Base-by-base conservation (phyloP, 2,329 filamentous ascomycete genomes). In the Botrytis fragariae region DNA sequence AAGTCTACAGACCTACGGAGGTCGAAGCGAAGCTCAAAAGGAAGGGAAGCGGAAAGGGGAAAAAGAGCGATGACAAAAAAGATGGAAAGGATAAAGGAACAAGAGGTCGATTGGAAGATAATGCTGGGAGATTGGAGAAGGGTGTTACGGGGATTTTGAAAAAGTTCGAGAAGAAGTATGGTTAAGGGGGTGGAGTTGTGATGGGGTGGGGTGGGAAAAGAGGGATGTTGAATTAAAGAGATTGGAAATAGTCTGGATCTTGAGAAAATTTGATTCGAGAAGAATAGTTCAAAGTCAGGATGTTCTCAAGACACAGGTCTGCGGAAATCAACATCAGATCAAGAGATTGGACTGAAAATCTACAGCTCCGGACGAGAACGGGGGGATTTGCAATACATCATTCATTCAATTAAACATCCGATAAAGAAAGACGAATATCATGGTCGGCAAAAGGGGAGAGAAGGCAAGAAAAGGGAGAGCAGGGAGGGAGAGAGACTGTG, bases 71-170 rank as follows among this genome's bases (percentile, higher is more conserved):
- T 1, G 45, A 67, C 0, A 67, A 67, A 14, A 48, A 25, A 6
- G 48, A 51, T 35, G 63, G 63, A 6, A 79, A 75, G 77, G 86
- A 85, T 79, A 81, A 82, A 72, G 86, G 88, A 72, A 79, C 81
- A 5, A 81, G 83, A 74, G 87, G 85, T 82, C 88, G 86, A 79
- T 81, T 93, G 44, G 91, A 92, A 78, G 88, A 90, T 80, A 87
- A 88, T 74, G 89, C 91, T 0, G 89, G 88, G 42, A 86, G 88
- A 77, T 78, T 94, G 48, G 92, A 94, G 83, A 90, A 89, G 81
- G 90, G 91, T 1, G 87, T 94, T 7, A 87, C 89, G 42, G 89
- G 90, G 10, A 91, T 94, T 85, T 82, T 94, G 76, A 93, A 91
- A 86, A 93, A 91, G 83, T 87, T 94, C 82, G 92, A 94, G 84